Evolutionary conservation across 495 filamentous ascomycete species (phyloP), one percentile per base, ranked within the genome.

Genomic region (Neurospora hispaniola): DNA sequence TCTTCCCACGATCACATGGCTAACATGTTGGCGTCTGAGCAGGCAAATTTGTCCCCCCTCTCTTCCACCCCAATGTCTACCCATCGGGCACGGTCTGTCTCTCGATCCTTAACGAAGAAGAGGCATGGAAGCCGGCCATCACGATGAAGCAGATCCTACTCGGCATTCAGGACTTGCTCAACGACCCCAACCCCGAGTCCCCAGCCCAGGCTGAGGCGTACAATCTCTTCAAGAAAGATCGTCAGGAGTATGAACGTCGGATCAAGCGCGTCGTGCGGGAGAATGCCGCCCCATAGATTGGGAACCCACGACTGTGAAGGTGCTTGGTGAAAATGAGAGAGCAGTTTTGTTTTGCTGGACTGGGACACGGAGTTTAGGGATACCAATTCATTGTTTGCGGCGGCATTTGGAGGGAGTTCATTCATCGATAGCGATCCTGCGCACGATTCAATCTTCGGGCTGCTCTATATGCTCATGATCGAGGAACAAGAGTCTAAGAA

Each of bases 51-150:
- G 87, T 90, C 1, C 96, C 96, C 8, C 94, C 96, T 4, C 91
- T 99, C 16, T 99, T 98, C 86, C 96, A 99, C 80, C 96, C 96
- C 0, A 99, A 99, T 79, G 96, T 99, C 77, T 99, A 99, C 80
- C 96, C 96, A 2, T 98, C 95, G 3, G 96, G 96, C 72, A 98
- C 96, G 23, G 96, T 99, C 70, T 99, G 96, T 80, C 88, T 99
- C 14, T 97, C 93, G 18, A 99, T 99, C 76, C 82, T 99, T 72
- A 99, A 99, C 82, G 96, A 99, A 80, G 96, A 99, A 74, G 96
- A 99, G 79, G 96, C 92, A 10, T 99, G 96, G 96, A 94, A 94
- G 80, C 96, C 96, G 10, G 94, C 96, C 2, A 99, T 98, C 79
- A 99, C 96, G 5, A 93, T 98, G 80, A 97, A 97, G 83, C 93